Evolutionary conservation across 2,329 filamentous ascomycete species (phyloP).

Genomic region (Aspergillus fijiensis): DNA sequence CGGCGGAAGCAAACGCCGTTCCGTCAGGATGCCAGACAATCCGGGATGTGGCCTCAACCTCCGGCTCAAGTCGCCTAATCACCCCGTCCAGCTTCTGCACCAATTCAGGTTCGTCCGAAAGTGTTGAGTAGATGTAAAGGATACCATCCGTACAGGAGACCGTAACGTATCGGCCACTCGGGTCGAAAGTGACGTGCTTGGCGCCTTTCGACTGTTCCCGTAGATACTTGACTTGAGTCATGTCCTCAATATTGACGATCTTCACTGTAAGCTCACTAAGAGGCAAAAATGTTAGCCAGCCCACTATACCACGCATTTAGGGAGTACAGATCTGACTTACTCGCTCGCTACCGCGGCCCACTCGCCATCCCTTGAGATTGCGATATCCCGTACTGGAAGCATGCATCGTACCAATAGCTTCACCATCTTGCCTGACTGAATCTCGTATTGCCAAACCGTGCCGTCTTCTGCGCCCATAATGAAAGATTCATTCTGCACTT

Average conservation of each 20-base stretch:
- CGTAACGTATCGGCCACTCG: constrained; percentile 70
- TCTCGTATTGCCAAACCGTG: constrained; percentile 90
- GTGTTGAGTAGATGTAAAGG: constrained; percentile 85
- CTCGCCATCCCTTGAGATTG: constrained; percentile 73
- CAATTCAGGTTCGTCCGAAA: constrained; percentile 73
- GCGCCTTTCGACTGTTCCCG: constrained; percentile 81
- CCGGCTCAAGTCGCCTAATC: constrained; percentile 74
- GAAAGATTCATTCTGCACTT: constrained; percentile 69
- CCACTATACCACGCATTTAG: not conserved
- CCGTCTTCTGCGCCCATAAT: constrained; percentile 91
- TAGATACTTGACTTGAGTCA: constrained; percentile 71
- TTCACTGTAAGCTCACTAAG: constrained; percentile 79
- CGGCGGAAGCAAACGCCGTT: constrained; percentile 81
- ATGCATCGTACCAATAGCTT: constrained; percentile 79
- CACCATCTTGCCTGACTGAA: constrained; percentile 68
- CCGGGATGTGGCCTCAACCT: constrained; percentile 71
- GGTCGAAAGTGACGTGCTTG: constrained; percentile 90
- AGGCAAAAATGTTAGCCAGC: constrained; percentile 12
- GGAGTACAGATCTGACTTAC: constrained; percentile 43
- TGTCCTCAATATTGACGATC: constrained; percentile 79
- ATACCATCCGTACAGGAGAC: constrained; percentile 86
- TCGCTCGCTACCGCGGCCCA: constrained; percentile 98
- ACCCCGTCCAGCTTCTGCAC: constrained; percentile 82
- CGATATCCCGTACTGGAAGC: constrained; percentile 82
- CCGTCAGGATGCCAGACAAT: constrained; percentile 94